These are phyloP conservation scores for Coprinopsis cinerea DNA, from an alignment of 768 basidiomycete genomes.

Conservation along the genomic window DNA sequence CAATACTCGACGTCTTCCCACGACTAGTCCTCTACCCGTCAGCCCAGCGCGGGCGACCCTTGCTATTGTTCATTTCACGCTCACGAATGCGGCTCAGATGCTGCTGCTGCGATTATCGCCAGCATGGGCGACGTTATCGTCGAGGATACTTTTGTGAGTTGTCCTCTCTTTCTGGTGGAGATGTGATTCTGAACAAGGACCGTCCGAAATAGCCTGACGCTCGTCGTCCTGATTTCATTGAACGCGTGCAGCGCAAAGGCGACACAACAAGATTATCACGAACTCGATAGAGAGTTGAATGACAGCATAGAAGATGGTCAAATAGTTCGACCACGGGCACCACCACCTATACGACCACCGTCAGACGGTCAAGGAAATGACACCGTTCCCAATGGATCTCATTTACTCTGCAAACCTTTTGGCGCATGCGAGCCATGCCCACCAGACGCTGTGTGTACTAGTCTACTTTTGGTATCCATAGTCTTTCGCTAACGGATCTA, in stretches of 20 bases:
- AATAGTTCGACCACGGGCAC: not conserved
- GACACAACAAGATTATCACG: not conserved
- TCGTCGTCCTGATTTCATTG: slow-evolving; percentile 10
- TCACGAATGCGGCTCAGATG: slow-evolving; percentile 9
- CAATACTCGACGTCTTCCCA: slow-evolving; percentile 9
- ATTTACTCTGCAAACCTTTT: slow-evolving; percentile 46
- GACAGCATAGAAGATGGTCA: no score
- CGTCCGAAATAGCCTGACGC: slow-evolving; percentile 1
- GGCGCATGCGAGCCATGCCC: slow-evolving; percentile 63
- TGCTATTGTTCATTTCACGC: not conserved
- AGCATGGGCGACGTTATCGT: not conserved
- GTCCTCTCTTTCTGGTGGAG: no score
- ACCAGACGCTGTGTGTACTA: slow-evolving; percentile 45
- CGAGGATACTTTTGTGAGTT: not conserved
- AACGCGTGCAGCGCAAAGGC: slow-evolving; percentile 1
- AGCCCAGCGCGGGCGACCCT: slow-evolving; percentile 5
- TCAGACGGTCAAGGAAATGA: not conserved
- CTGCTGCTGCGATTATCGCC: slow-evolving; percentile 3
- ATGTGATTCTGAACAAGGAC: not conserved
- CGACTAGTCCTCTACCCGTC: not conserved
- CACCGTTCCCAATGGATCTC: slow-evolving; percentile 3
- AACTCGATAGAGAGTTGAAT: slow-evolving; percentile 2
- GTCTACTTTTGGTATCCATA: slow-evolving; percentile 1
- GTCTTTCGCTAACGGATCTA: not conserved
- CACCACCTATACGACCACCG: slow-evolving; percentile 2